Percentiles rank a stretch among this genome's conserved stretches.
Evolutionary conservation across 2,329 filamentous ascomycete species (phyloP).

Genomic region (Phyllosticta paracitricarpa): DNA sequence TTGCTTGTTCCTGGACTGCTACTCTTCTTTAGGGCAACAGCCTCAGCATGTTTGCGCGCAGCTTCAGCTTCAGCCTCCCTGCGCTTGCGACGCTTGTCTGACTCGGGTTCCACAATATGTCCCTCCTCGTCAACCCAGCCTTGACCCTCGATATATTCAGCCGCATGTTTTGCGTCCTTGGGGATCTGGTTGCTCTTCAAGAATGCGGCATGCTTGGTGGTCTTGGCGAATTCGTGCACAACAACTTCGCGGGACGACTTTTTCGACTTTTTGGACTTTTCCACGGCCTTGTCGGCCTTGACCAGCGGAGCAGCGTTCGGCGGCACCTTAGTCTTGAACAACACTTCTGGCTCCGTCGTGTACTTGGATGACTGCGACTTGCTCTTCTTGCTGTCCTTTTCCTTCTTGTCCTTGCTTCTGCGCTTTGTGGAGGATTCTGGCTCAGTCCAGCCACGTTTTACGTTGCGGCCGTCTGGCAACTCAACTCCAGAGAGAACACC

Average conservation of each 20-base stretch:
- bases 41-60: conserved; percentile 1
- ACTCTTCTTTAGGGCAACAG: neutral
- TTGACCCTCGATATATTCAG: conserved; percentile 68
- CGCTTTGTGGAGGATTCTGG: conserved; percentile 38
- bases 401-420: conserved; percentile 38
- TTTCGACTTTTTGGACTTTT: conserved; percentile 39
- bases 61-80: conserved; percentile 8
- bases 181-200: conserved; percentile 49
- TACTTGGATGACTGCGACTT: conserved; percentile 63
- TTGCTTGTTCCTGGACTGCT: conserved; percentile 14
- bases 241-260: conserved; percentile 44
- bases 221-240: conserved; percentile 85
- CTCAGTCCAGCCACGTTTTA: conserved; percentile 86
- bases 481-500: conserved; percentile 57
- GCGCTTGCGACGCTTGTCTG: conserved; percentile 13
- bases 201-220: conserved; percentile 72
- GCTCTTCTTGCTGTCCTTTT: conserved; percentile 46
- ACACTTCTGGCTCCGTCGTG: conserved; percentile 67
- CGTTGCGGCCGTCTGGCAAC: conserved; percentile 61
- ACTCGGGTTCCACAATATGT: conserved; percentile 56
- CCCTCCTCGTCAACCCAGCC: conserved; percentile 82
- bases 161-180: conserved; percentile 36
- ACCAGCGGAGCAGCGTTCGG: conserved; percentile 39
- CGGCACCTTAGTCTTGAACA: conserved; percentile 75
- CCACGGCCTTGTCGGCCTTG: conserved; percentile 16